Conservation (phyloP, 164 flowering plant species). For the Malania oleifera region DNA sequence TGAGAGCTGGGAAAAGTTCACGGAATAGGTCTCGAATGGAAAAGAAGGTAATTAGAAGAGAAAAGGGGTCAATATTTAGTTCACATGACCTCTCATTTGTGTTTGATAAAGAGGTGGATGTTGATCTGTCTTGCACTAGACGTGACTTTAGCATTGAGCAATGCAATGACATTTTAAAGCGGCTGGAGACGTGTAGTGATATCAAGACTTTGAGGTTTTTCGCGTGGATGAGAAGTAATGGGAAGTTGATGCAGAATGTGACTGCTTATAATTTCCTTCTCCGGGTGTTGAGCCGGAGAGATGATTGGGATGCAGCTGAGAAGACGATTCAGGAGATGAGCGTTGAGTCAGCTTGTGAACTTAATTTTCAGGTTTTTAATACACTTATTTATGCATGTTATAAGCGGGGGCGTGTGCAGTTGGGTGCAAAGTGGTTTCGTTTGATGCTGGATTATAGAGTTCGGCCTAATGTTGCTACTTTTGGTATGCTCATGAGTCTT, state of each 20-base stretch:
- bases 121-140: conserved; percentile 24
- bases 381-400: conserved; percentile 67
- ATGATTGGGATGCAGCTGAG: conserved; percentile 65
- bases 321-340: conserved; percentile 42
- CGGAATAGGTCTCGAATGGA: conserved; percentile 25
- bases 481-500: conserved; percentile 90
- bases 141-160: conserved; percentile 39
- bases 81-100: conserved; percentile 2
- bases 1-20: conserved; percentile 18
- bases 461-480: conserved; percentile 69
- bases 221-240: conserved; percentile 72
- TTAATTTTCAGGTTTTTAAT: conserved; percentile 62
- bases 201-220: conserved; percentile 48
- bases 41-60: conserved; percentile 19
- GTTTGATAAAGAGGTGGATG: conserved; percentile 26
- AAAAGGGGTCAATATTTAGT: conserved; percentile 10
- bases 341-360: conserved; percentile 28
- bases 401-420: conserved; percentile 42
- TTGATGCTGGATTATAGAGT: conserved; percentile 66
- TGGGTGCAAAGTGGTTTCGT: conserved; percentile 66
- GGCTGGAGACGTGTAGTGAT: conserved; percentile 46
- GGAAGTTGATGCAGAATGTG: conserved; percentile 53
- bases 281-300: conserved; percentile 59
- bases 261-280: conserved; percentile 55
- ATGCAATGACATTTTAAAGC: conserved; percentile 51